Evolutionary conservation across 2,329 filamentous ascomycete species (phyloP), one percentile per base, ranked within the genome.

Genomic region (Neospermospora avenae): DNA sequence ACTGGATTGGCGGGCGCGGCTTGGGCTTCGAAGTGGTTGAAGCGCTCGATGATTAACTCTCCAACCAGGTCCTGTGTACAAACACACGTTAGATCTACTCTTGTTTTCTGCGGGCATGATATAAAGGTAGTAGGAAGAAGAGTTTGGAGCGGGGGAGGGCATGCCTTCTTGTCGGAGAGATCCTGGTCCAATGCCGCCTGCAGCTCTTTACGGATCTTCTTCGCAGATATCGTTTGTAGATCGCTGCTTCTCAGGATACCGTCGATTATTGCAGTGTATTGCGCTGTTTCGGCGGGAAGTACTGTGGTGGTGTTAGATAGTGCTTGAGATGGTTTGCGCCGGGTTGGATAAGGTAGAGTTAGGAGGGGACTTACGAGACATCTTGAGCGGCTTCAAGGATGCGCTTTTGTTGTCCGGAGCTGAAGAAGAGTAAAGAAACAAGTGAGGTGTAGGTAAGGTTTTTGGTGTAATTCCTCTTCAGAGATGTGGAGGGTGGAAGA

Each of bases 21-120:
- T 52, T 31, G 10, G 57, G 35, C n/a, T 53, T 54, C 16, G 58
- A 57, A 49, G 59, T 62, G 14, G 68, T 84, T 81, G 69, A 85
- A 85, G 46, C 82, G 77, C 66, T 81, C 76, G 72, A 79, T 77
- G 55, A 85, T 84, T 42, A 85, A 74, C 42, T 74, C 72, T 68
- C 83, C 81, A 60, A 85, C 77, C 7, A 75, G 75, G 64, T 75
- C 73, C 82, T 85, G 57, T 55, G 45, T 45, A 39, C 22, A 54
- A 6, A 35, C 1, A 24, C 6, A 5, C 10, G 39, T 53, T 25
- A 54, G 37, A 24, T 42, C 1, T 54, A 35, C n/a, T 37, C 18
- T 6, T n/a, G n/a, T n/a, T n/a, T n/a, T 18, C 22, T 8, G 10
- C 20, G 45, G 7, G 28, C 28, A 31, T 31, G 2, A 31, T 22